A percentile compares a stretch with the other conserved stretches of the same genome.
Conservation (phyloP, 2,329 filamentous ascomycete species). For the Dothistroma septosporum region DNA sequence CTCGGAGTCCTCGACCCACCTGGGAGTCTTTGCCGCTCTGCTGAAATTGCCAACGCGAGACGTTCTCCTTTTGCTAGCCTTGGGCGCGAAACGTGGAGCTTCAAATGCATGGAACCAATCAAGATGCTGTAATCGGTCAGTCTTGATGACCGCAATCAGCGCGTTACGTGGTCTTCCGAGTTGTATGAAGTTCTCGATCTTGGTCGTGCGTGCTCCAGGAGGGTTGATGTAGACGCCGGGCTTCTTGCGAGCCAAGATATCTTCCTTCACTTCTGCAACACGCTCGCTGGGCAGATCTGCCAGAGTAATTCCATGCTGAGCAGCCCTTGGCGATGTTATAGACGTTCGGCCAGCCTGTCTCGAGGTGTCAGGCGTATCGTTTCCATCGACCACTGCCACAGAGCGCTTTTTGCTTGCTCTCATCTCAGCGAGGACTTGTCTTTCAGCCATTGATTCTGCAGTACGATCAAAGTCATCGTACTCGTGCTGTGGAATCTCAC, state of each 20-base stretch:
- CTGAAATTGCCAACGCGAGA: slow-evolving; percentile 3
- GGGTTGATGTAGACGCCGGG: slow-evolving; percentile 45
- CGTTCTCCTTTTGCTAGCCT: slow-evolving; percentile 12
- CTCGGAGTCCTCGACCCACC: slow-evolving; percentile 8
- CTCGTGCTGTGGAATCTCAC: slow-evolving; percentile 18
- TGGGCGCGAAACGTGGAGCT: slow-evolving; percentile 12
- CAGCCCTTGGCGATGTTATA: background rate
- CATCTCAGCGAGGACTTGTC: slow-evolving; percentile 12
- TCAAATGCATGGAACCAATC: slow-evolving; percentile 33
- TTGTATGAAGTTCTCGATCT: slow-evolving; percentile 25
- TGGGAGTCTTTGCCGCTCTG: background rate
- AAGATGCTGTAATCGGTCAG: slow-evolving; percentile 32
- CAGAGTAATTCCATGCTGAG: background rate
- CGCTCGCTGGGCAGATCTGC: slow-evolving; percentile 18
- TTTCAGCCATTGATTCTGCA: slow-evolving; percentile 15
- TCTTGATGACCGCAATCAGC: slow-evolving; percentile 43
- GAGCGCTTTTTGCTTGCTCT: slow-evolving; percentile 7
- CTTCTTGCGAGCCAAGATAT: slow-evolving; percentile 30
- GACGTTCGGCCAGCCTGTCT: background rate
- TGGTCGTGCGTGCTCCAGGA: slow-evolving; percentile 37
- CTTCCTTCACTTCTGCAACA: slow-evolving; percentile 27
- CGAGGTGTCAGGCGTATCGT: background rate
- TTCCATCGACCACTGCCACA: slow-evolving; percentile 1
- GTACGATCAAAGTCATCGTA: slow-evolving; percentile 20
- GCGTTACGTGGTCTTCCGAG: slow-evolving; percentile 42